phyloP scores from a whole-genome alignment of 164 flowering plant genomes.

The Stephania yunnanensis region DNA sequence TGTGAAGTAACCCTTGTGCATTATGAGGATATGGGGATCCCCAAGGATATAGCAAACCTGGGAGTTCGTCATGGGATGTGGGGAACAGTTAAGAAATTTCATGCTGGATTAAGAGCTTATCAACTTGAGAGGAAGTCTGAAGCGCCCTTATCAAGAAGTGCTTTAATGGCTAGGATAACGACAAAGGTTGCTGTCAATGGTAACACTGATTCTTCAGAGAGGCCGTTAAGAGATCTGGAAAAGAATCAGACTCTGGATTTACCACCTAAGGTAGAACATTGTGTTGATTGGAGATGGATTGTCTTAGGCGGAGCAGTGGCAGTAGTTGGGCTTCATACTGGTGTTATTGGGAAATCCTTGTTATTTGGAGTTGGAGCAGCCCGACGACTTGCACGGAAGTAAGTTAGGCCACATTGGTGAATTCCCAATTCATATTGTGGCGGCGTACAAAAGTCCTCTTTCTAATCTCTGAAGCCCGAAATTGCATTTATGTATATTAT shows the following conservation, averaged over 20 bases:
- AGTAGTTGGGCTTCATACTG: conserved; percentile 64
- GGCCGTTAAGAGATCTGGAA: conserved; percentile 28
- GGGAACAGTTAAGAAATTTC: conserved; percentile 92
- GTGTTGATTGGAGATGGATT: conserved; percentile 74
- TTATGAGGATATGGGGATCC: conserved; percentile 98
- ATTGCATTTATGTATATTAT: too few species aligned
- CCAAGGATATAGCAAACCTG: conserved; percentile 89
- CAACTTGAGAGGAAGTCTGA: conserved; percentile 62
- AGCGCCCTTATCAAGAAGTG: conserved; percentile 50
- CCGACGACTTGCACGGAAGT: conserved; percentile 47
- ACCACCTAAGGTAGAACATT: conserved; percentile 21
- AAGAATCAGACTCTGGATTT: conserved; percentile 5
- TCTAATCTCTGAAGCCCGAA: too few species aligned
- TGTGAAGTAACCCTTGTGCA: conserved; percentile 87
- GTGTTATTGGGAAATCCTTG: conserved; percentile 59
- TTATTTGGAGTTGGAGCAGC: conserved; percentile 83
- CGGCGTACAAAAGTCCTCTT: background rate
- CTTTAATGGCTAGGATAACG: conserved; percentile 61
- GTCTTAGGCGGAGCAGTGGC: conserved; percentile 73
- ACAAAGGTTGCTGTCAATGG: conserved; percentile 49
- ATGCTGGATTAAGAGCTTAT: conserved; percentile 83
- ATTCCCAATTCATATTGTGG: background rate
- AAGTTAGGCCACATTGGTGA: conserved; percentile 14
- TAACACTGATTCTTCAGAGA: conserved; percentile 23
- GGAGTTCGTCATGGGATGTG: conserved; percentile 99